Base-by-base conservation (phyloP, 495 filamentous ascomycete genomes). In the Talaromyces proteolyticus region DNA sequence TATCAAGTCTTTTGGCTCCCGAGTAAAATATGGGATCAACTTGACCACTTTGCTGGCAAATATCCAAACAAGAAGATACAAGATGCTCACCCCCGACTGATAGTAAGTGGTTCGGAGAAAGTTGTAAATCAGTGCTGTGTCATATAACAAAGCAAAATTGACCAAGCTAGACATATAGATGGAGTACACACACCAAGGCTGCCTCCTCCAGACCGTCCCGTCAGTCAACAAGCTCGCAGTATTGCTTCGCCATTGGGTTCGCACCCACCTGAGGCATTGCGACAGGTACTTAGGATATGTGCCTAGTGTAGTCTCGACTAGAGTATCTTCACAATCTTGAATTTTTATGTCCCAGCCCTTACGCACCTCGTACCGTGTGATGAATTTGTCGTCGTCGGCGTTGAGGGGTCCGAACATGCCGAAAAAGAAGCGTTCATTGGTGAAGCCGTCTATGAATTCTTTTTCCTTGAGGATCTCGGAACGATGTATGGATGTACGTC, bases 221-320 rank as follows among this genome's bases (percentile, higher is more conserved):
- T 81, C 80, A 6, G 67, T 66, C 49, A 81, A 67, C 47, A 86
- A 66, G 47, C 69, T 78, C 20, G 70, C 76, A 16, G 71, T 55
- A 60, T 86, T 86, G 60, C 74, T 82, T 5, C 84, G 69, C 79
- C 79, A 87, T 34, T 80, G 87, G 10, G 80, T 87, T 16, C 83
- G 74, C 0, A 71, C 68, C 82, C 81, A 86, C 4, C 82, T 69
- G 5, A 75, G 61, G 57, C 80, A 80, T 45, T 87, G 82, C 19
- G 66, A 70, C 25, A 80, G 60, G 54, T 82, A 86, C 50, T 79
- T 83, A 2, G 65, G 62, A 38, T 66, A 60, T 20, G 68, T 66
- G 40, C 81, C 82, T 3, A 88, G 66, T 0, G 74, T 81, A 3
- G 82, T 88, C 53, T 77, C 69, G 29, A 88, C 72, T 39, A 76